Evolutionary conservation across 2,329 filamentous ascomycete species (phyloP).

Genomic region (Chalara sp.): DNA sequence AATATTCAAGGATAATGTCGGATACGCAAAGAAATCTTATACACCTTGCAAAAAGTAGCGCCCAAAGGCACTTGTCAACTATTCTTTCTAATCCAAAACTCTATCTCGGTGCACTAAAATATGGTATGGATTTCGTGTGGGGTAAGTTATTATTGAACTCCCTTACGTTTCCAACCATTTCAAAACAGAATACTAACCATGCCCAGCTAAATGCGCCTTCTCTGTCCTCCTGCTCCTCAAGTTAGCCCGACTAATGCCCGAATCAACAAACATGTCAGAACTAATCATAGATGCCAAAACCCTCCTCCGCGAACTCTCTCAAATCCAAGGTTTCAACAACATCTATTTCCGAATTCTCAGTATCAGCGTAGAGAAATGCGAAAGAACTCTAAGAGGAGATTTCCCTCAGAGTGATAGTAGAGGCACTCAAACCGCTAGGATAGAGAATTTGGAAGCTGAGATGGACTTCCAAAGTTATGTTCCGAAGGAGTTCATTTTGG

Average conservation of each 20-base stretch:
- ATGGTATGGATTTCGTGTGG: constrained; percentile 52
- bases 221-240: constrained; percentile 49
- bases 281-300: constrained; percentile 36
- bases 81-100: constrained; percentile 37
- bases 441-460: constrained; percentile 29
- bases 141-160: constrained; percentile 2
- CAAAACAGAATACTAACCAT: neutral
- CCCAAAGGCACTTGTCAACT: constrained; percentile 42
- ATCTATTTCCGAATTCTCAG: constrained; percentile 43
- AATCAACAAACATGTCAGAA: constrained; percentile 25
- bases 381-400: constrained; percentile 35
- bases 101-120: constrained; percentile 45
- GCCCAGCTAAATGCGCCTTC: constrained; percentile 44
- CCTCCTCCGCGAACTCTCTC: constrained; percentile 36
- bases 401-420: constrained; percentile 1
- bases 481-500: constrained; percentile 48
- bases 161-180: neutral
- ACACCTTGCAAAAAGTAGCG: constrained; percentile 41
- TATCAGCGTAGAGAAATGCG: constrained; percentile 43
- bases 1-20: constrained; percentile 36
- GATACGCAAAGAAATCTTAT: constrained; percentile 39
- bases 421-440: neutral
- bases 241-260: constrained; percentile 41
- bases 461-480: constrained; percentile 45
- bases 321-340: constrained; percentile 33